Evolutionary conservation across 352 stramenopile genomes (phyloP).

Genomic region (Phytophthora pinifolia): DNA sequence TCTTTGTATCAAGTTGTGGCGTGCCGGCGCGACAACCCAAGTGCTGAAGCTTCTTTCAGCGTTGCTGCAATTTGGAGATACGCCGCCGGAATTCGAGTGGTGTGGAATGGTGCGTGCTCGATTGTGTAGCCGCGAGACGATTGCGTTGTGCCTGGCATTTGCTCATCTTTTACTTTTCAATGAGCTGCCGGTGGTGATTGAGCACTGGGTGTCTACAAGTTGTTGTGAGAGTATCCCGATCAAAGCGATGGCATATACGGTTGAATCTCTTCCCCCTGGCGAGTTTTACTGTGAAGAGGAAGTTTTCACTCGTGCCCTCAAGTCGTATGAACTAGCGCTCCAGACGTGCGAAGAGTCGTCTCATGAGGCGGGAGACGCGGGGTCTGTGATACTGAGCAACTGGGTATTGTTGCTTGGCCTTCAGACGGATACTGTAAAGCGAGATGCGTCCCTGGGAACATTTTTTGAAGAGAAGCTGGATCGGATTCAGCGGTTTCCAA

Average conservation of each 20-base stretch:
- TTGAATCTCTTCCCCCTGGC: slow-evolving; percentile 21
- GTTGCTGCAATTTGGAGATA: slow-evolving; percentile 24
- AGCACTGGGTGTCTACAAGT: slow-evolving; percentile 32
- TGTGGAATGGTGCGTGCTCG: slow-evolving; percentile 22
- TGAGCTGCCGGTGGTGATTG: slow-evolving; percentile 28
- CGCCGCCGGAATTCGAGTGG: slow-evolving; percentile 24
- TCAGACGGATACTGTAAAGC: slow-evolving; percentile 9
- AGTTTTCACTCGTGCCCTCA: slow-evolving; percentile 13
- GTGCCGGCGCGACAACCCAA: slow-evolving; percentile 29
- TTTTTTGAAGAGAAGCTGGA: slow-evolving; percentile 32
- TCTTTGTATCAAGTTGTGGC: slow-evolving; percentile 39
- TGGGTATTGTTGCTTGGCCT: slow-evolving; percentile 40
- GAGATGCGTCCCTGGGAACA: slow-evolving; percentile 15
- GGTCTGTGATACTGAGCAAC: slow-evolving; percentile 36
- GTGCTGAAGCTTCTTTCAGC: slow-evolving; percentile 26
- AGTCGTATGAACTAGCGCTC: slow-evolving; percentile 29
- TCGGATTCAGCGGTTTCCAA: slow-evolving; percentile 25
- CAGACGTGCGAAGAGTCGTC: slow-evolving; percentile 15
- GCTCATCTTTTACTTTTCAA: slow-evolving; percentile 31
- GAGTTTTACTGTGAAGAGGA: slow-evolving; percentile 5
- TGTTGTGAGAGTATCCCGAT: slow-evolving; percentile 23
- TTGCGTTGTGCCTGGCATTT: slow-evolving; percentile 23
- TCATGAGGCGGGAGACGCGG: slow-evolving; percentile 9
- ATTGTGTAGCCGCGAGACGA: slow-evolving; percentile 25
- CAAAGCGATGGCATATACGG: slow-evolving; percentile 28